These are phyloP conservation scores for Phytophthora pseudosyringae DNA, from an alignment of 352 stramenopile genomes.

Conservation along the genomic window DNA sequence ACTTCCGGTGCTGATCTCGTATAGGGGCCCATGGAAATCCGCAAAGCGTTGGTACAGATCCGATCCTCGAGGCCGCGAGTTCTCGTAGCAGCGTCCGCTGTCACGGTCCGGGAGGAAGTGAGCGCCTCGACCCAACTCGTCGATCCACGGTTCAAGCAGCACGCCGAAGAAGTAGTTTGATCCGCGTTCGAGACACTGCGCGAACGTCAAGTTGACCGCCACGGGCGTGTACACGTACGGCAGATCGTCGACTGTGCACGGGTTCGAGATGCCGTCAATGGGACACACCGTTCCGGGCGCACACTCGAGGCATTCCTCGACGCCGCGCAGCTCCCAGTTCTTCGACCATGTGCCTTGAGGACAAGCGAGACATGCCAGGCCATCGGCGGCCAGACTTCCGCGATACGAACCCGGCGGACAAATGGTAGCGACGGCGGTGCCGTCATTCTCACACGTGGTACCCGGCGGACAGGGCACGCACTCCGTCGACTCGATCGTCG, in stretches of 20 bases:
- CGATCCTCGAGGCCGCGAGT: conserved; percentile 85
- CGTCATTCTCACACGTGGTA: conserved; percentile 92
- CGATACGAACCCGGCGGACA: conserved; percentile 95
- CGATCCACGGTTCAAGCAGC: conserved; percentile 95
- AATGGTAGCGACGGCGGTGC: conserved; percentile 86
- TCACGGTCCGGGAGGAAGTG: conserved; percentile 89
- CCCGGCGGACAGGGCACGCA: conserved; percentile 94
- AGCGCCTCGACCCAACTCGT: conserved; percentile 90
- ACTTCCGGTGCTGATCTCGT: conserved; percentile 89
- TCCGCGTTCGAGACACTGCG: conserved; percentile 90
- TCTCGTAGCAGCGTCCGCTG: conserved; percentile 93
- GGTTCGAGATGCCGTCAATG: conserved; percentile 95
- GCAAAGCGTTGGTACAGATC: conserved; percentile 94
- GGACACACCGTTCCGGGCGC: conserved; percentile 93
- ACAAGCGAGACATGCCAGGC: conserved; percentile 90
- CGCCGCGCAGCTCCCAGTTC: conserved; percentile 97
- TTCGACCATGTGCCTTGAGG: conserved; percentile 97
- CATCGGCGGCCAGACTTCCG: conserved; percentile 84
- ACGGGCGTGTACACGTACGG: conserved; percentile 92
- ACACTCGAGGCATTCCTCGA: conserved; percentile 93
- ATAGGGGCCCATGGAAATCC: conserved; percentile 95
- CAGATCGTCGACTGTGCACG: conserved; percentile 93
- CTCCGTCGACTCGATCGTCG: conserved; percentile 94
- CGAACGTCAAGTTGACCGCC: conserved; percentile 79
- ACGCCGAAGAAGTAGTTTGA: conserved; percentile 94